Base-by-base conservation (phyloP, 306 rosid genomes). In the Begonia masoniana region DNA sequence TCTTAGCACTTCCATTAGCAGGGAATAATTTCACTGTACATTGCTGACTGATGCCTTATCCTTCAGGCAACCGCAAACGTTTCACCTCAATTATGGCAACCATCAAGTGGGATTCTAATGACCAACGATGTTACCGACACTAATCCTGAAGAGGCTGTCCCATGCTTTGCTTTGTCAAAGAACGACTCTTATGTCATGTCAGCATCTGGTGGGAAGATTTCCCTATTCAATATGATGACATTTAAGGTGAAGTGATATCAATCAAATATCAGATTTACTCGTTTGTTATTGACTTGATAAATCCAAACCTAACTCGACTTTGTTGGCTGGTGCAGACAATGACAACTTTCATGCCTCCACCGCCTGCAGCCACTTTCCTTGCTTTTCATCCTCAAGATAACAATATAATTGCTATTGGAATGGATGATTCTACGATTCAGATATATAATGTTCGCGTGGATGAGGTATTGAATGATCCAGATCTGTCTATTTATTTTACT, bases 111-210 rank as follows among this genome's bases (percentile, higher is more conserved):
- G 73, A 88, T 85, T 64, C 62, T 85, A 64, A 88, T 88, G 97
- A 82, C 95, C 62, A 88, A 88, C 56, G 97, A 88, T 56, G 41
- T 78, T 64, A 51, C 72, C 61, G 88, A 82, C 73, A 68, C 78
- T 72, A 80, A 71, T 69, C 68, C 87, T 12, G 97, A 88, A 72
- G 95, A 88, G 61, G 81, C 83, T 11, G 94, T 88, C 15, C 87
- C 95, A 47, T 88, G 97, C 69, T 88, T 88, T 56, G 97, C 97
- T 63, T 73, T 88, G 63, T 88, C 97, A 50, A 88, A 88, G 70
- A 88, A 88, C 60, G 97, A 88, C 74, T 84, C 95, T 62, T 88
- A 88, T n/a, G 97, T 88, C 52, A 88, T 88, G 93, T 88, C 97
- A 56, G 97, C 97, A 53, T 88, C 97, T 9, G 97, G 97, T 58